Evolutionary conservation across 805 yeast species (phyloP).

Genomic region (Saturnispora zaruensis): DNA sequence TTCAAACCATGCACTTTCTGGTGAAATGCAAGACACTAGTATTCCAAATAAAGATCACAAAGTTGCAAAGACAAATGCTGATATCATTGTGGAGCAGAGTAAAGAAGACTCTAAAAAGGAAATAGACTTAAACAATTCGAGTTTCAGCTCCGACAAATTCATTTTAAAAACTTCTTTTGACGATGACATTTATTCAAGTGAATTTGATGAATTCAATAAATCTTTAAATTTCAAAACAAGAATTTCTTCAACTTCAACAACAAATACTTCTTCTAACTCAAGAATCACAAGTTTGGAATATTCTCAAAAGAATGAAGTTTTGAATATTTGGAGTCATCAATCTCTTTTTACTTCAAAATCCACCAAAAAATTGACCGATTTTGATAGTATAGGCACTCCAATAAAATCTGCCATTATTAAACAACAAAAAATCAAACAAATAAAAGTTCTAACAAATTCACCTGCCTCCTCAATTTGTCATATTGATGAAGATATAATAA

Average conservation of each 20-base stretch:
- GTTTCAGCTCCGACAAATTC: constrained; percentile 19
- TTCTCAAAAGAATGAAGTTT: constrained; percentile 22
- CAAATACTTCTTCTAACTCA: background rate
- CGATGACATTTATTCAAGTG: constrained; percentile 29
- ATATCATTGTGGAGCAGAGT: background rate
- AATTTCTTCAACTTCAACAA: constrained; percentile 9
- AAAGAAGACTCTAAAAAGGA: background rate
- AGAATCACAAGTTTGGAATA: constrained; percentile 17
- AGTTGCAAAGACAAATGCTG: background rate
- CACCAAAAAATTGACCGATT: constrained; percentile 14
- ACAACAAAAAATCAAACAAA: constrained; percentile 18
- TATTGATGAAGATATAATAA: constrained; percentile 4
- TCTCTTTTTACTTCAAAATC: constrained; percentile 16
- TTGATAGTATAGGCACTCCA: constrained; percentile 26
- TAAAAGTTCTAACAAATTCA: constrained; percentile 15
- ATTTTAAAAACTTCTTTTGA: constrained; percentile 33
- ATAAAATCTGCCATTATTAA: constrained; percentile 15
- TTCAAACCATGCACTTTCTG: background rate
- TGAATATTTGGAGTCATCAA: constrained; percentile 31
- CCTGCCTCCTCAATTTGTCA: constrained; percentile 8
- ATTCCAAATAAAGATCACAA: background rate
- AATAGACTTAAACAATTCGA: constrained; percentile 14
- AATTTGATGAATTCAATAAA: constrained; percentile 26
- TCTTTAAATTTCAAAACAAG: constrained; percentile 17
- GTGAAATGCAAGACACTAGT: no score